These are phyloP conservation scores for Geotrichum cucujoidarum DNA, from an alignment of 1,139 yeast genomes.

Conservation along the genomic window DNA sequence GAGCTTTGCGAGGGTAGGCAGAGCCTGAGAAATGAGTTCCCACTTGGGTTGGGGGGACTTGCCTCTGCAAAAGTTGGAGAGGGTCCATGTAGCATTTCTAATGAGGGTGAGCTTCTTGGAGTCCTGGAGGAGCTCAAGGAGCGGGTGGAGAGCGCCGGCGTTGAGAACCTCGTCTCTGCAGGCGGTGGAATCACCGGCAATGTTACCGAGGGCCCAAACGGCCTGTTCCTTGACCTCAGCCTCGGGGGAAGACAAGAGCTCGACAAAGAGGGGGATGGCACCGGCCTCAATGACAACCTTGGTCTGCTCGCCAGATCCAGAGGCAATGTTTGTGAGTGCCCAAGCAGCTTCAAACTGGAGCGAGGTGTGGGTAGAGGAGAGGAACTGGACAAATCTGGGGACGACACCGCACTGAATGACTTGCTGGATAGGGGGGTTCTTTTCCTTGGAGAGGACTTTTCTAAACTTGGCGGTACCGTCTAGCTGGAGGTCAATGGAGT, in stretches of 20 bases:
- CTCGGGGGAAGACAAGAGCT: slow-evolving; percentile 71
- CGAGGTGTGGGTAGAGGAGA: slow-evolving; percentile 73
- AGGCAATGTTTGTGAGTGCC: slow-evolving; percentile 97
- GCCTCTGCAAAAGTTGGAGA: slow-evolving; percentile 94
- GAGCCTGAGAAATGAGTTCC: slow-evolving; percentile 75
- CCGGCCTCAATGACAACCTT: slow-evolving; percentile 85
- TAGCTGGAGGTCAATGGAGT: slow-evolving; percentile 74
- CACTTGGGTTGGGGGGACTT: slow-evolving; percentile 96
- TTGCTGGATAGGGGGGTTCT: slow-evolving; percentile 94
- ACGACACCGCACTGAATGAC: slow-evolving; percentile 93
- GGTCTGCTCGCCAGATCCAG: slow-evolving; percentile 91
- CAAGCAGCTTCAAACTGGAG: slow-evolving; percentile 97
- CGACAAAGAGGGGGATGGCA: slow-evolving; percentile 88
- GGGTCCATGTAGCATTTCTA: slow-evolving; percentile 97
- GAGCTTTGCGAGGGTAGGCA: slow-evolving; percentile 88
- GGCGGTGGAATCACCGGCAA: slow-evolving; percentile 91
- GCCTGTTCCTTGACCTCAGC: slow-evolving; percentile 96
- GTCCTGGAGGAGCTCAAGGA: slow-evolving; percentile 68
- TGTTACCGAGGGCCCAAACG: slow-evolving; percentile 98
- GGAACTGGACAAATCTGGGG: slow-evolving; percentile 81
- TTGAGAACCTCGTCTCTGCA: slow-evolving; percentile 84
- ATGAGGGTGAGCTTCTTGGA: slow-evolving; percentile 75
- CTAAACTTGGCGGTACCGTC: slow-evolving; percentile 90
- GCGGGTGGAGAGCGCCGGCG: slow-evolving; percentile 86
- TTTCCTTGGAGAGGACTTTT: slow-evolving; percentile 88